These are phyloP conservation scores for Cunninghamia lanceolata DNA, from an alignment of 75 land plant species.

Conservation along the genomic window DNA sequence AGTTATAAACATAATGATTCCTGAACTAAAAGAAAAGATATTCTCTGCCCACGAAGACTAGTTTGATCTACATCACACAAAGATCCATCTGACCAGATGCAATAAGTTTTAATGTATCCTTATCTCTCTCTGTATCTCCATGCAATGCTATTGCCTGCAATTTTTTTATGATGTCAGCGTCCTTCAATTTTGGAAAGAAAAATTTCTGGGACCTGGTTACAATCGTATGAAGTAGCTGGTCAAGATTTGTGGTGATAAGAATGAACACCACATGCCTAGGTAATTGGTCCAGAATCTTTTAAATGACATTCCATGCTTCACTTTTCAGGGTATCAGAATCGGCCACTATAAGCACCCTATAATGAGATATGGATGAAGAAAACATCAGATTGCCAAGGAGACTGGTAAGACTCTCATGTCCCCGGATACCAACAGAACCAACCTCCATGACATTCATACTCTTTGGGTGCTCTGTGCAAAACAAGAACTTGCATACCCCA, in stretches of 20 bases:
- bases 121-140: conserved; percentile 76
- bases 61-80: conserved; percentile 94
- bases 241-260: conserved; percentile 64
- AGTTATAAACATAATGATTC: conserved; percentile 65
- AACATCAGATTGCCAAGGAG: conserved; percentile 32
- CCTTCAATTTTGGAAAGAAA: conserved; percentile 82
- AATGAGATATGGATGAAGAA: conserved; percentile 31
- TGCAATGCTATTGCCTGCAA: conserved; percentile 65
- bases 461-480: conserved; percentile 47
- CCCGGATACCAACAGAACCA: conserved; percentile 50
- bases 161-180: conserved; percentile 67
- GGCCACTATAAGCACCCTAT: conserved; percentile 75
- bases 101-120: conserved; percentile 77
- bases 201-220: conserved; percentile 91
- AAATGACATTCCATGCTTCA: conserved; percentile 79
- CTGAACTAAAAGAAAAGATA: conserved; percentile 73
- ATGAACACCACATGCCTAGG: conserved; percentile 79
- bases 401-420: conserved; percentile 46
- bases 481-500: conserved; percentile 76
- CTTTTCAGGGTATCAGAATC: conserved; percentile 68
- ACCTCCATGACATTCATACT: conserved; percentile 63
- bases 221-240: conserved; percentile 76
- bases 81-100: conserved; percentile 90
- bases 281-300: conserved; percentile 79
- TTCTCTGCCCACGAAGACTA: conserved; percentile 80